Conservation (phyloP, 2,329 filamentous ascomycete genomes). For the Celoporthe dispersa region DNA sequence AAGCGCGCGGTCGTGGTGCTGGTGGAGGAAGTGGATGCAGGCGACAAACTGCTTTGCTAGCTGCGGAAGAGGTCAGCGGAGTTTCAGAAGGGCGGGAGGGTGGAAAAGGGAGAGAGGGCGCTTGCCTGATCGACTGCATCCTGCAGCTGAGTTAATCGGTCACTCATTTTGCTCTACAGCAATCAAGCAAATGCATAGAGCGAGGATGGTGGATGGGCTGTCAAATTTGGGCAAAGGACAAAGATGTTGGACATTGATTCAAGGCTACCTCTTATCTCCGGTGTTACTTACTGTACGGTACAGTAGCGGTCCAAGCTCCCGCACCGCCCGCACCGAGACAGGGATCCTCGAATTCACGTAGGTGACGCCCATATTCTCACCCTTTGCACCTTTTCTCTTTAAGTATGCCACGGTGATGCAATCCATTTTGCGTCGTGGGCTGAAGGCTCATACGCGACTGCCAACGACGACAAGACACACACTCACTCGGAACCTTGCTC, state of each 20-base stretch:
- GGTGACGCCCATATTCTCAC: neutral
- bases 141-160: slow-evolving; percentile 81
- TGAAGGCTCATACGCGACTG: slow-evolving; percentile 19
- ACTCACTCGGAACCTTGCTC: neutral
- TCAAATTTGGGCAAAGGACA: neutral
- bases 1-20: slow-evolving; percentile 68
- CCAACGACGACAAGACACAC: neutral
- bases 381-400: neutral
- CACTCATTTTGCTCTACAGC: slow-evolving; percentile 60
- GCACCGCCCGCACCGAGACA: no score
- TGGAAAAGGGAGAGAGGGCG: neutral
- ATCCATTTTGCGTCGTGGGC: slow-evolving; percentile 22
- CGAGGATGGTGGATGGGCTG: neutral
- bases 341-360: slow-evolving; percentile 2
- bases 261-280: slow-evolving; percentile 13
- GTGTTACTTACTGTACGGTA: neutral
- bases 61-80: slow-evolving; percentile 42
- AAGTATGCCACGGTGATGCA: slow-evolving; percentile 28
- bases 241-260: neutral
- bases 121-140: slow-evolving; percentile 81
- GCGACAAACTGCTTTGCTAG: slow-evolving; percentile 72
- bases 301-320: slow-evolving; percentile 20
- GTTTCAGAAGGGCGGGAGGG: neutral
- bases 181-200: neutral
- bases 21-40: slow-evolving; percentile 67